phyloP scores from a whole-genome alignment of 805 yeast genomes.

The Ogataea angusta region DNA sequence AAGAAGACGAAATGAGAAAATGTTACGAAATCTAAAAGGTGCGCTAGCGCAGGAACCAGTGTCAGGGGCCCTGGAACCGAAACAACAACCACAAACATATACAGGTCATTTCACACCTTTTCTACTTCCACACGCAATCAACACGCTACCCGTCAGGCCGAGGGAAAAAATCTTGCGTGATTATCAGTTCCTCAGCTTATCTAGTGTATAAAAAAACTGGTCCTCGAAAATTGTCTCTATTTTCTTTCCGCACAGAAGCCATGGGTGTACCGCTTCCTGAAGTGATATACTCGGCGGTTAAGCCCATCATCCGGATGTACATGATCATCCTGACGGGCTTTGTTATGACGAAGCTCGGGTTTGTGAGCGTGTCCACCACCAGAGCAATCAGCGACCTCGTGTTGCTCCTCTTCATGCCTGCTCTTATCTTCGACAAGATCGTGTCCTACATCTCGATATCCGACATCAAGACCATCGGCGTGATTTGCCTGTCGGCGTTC shows the following conservation, averaged over 20 bases:
- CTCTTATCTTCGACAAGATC: slow-evolving; percentile 60
- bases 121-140: too few species aligned
- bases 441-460: slow-evolving; percentile 57
- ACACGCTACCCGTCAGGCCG: not conserved
- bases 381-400: slow-evolving; percentile 63
- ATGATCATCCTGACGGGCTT: slow-evolving; percentile 69
- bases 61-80: too few species aligned
- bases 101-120: too few species aligned
- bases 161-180: not conserved
- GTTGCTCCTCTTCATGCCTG: slow-evolving; percentile 61
- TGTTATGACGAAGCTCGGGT: slow-evolving; percentile 52
- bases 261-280: slow-evolving; percentile 27
- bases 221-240: not conserved
- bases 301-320: slow-evolving; percentile 75
- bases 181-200: not conserved
- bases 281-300: slow-evolving; percentile 49
- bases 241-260: not conserved
- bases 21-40: too few species aligned
- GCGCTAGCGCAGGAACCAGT: too few species aligned
- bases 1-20: too few species aligned
- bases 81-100: too few species aligned
- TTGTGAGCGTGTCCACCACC: slow-evolving; percentile 59
- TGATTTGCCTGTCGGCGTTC: slow-evolving; percentile 51
- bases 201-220: not conserved
- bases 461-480: slow-evolving; percentile 69